phyloP scores from a whole-genome alignment of 805 yeast species.

The Candida vaughaniae region DNA sequence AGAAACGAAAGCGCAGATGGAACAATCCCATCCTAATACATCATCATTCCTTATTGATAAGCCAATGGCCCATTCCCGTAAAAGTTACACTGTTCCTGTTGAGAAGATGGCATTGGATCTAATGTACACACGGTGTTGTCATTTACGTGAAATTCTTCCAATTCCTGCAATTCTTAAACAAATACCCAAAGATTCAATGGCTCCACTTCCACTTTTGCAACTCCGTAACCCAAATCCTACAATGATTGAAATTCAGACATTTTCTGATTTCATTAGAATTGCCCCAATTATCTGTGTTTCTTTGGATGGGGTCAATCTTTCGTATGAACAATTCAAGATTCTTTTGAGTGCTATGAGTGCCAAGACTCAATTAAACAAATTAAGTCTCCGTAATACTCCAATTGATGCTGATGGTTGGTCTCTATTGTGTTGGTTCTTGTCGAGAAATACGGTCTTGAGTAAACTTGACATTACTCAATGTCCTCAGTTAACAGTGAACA shows the following conservation, averaged over 20 bases:
- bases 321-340: slow-evolving; percentile 73
- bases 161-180: slow-evolving; percentile 76
- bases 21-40: not conserved
- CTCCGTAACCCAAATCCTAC: slow-evolving; percentile 88
- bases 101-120: slow-evolving; percentile 59
- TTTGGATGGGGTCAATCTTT: slow-evolving; percentile 74
- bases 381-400: slow-evolving; percentile 77
- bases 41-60: slow-evolving; percentile 21
- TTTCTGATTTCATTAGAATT: slow-evolving; percentile 82
- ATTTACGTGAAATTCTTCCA: slow-evolving; percentile 85
- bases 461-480: slow-evolving; percentile 74
- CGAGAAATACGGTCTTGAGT: slow-evolving; percentile 56
- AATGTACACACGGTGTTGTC: slow-evolving; percentile 90
- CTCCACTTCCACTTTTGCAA: slow-evolving; percentile 70
- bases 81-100: slow-evolving; percentile 31
- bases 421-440: slow-evolving; percentile 69
- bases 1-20: not conserved
- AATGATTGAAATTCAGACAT: slow-evolving; percentile 79
- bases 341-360: slow-evolving; percentile 68
- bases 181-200: slow-evolving; percentile 70
- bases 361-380: slow-evolving; percentile 64
- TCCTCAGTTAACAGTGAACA: slow-evolving; percentile 46
- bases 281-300: slow-evolving; percentile 77
- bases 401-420: slow-evolving; percentile 77
- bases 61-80: slow-evolving; percentile 26